phyloP scores from a whole-genome alignment of 371 early-diverging fungal genomes.

The Basidiobolus meristosporus region DNA sequence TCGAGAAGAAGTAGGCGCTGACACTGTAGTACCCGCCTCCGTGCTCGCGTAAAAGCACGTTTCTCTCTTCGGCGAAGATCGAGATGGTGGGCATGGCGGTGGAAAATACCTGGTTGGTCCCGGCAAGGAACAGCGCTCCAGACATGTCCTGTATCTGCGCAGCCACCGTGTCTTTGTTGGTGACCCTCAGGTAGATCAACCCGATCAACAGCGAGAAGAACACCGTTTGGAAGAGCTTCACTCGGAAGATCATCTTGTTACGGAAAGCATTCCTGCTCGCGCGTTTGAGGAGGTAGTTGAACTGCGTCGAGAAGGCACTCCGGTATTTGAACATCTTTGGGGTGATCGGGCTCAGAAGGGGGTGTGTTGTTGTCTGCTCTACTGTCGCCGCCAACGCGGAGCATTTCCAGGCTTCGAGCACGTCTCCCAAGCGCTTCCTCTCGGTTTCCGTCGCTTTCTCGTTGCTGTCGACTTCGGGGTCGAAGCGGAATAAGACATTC shows the following conservation, averaged over 20 bases:
- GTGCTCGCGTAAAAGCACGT: conserved; percentile 34
- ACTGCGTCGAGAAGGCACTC: neutral
- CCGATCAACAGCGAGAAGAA: neutral
- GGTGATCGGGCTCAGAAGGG: too few relatives aligned
- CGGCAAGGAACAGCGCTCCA: conserved; percentile 37
- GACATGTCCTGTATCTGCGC: conserved; percentile 28
- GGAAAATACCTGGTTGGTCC: conserved; percentile 14
- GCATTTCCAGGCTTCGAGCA: too few relatives aligned
- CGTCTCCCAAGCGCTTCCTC: too few relatives aligned
- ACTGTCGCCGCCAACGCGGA: too few relatives aligned
- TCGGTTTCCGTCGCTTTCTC: too few relatives aligned
- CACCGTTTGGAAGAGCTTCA: neutral
- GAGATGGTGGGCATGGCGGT: conserved; percentile 21
- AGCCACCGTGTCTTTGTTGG: conserved; percentile 2
- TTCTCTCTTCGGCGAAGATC: conserved; percentile 25
- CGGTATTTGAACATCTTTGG: too few relatives aligned
- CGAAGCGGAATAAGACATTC: too few relatives aligned
- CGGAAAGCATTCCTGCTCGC: neutral
- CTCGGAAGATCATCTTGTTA: neutral
- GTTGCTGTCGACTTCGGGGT: too few relatives aligned
- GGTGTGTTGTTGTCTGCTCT: too few relatives aligned
- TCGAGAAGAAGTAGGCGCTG: neutral
- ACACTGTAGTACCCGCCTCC: conserved; percentile 22
- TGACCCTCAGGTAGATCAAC: neutral
- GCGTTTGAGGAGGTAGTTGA: neutral